phyloP scores from a whole-genome alignment of 352 stramenopile genomes.

The Globisporangium apiculatum region DNA sequence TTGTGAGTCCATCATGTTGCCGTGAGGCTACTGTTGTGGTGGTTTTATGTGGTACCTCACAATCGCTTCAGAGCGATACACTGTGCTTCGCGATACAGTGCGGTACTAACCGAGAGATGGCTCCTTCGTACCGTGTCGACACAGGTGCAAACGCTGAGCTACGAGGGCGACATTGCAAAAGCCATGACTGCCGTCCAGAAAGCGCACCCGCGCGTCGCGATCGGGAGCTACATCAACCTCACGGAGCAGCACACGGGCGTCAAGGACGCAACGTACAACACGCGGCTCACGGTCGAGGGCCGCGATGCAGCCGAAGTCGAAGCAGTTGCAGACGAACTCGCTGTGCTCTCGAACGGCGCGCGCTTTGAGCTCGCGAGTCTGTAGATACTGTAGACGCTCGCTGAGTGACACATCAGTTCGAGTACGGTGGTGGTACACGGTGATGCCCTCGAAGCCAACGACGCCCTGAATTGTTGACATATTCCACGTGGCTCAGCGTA shows the following conservation, averaged over 20 bases:
- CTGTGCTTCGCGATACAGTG: neutral
- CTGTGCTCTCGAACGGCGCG: slow-evolving; percentile 17
- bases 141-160: slow-evolving; percentile 60
- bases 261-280: slow-evolving; percentile 61
- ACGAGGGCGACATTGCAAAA: slow-evolving; percentile 64
- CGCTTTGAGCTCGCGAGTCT: slow-evolving; percentile 4
- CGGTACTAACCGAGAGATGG: too few species aligned
- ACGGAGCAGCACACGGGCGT: slow-evolving; percentile 48
- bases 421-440: too few species aligned
- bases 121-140: too few species aligned
- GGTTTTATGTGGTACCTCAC: neutral
- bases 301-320: slow-evolving; percentile 46
- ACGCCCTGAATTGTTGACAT: too few species aligned
- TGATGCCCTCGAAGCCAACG: too few species aligned
- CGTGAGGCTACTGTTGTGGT: neutral
- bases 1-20: slow-evolving; percentile 25
- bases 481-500: too few species aligned
- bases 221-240: slow-evolving; percentile 84
- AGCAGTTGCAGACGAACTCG: slow-evolving; percentile 39
- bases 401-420: neutral
- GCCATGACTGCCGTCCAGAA: slow-evolving; percentile 61
- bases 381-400: neutral
- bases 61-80: neutral
- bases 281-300: slow-evolving; percentile 57
- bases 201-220: slow-evolving; percentile 52